These are phyloP conservation scores for Lophiostoma macrostomum DNA, from an alignment of 495 filamentous ascomycete genomes.

Conservation along the genomic window DNA sequence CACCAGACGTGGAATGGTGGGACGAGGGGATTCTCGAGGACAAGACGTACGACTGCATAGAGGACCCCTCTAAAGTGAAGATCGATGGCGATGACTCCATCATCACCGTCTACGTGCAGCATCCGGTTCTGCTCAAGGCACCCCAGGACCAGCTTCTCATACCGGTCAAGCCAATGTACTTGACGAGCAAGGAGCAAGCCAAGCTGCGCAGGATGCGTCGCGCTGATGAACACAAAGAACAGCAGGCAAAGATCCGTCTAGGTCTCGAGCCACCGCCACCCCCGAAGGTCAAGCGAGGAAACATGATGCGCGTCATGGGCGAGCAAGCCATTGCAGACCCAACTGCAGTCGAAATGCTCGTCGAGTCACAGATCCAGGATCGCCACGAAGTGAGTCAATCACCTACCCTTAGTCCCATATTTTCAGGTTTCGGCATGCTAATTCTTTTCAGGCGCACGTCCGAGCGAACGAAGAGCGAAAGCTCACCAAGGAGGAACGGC, in stretches of 20 bases:
- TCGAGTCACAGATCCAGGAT: slow-evolving; percentile 85
- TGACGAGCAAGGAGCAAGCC: slow-evolving; percentile 85
- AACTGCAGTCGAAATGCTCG: slow-evolving; percentile 91
- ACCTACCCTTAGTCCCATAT: too few relatives aligned
- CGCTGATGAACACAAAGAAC: slow-evolving; percentile 88
- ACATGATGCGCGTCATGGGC: slow-evolving; percentile 96
- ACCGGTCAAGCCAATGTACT: slow-evolving; percentile 81
- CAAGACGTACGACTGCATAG: slow-evolving; percentile 67
- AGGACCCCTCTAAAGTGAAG: slow-evolving; percentile 63
- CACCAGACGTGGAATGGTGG: slow-evolving; percentile 97
- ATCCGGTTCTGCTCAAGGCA: slow-evolving; percentile 87
- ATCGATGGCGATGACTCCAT: slow-evolving; percentile 76
- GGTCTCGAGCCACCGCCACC: slow-evolving; percentile 85
- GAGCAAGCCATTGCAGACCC: slow-evolving; percentile 97
- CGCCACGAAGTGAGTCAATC: too few relatives aligned
- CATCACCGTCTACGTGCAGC: slow-evolving; percentile 85
- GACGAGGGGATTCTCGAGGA: slow-evolving; percentile 81
- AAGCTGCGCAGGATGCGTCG: slow-evolving; percentile 88
- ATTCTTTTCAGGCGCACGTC: slow-evolving; percentile 74
- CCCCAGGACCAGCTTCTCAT: slow-evolving; percentile 82
- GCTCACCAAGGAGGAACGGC: slow-evolving; percentile 83
- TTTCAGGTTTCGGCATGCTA: too few relatives aligned
- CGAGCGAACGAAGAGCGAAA: slow-evolving; percentile 80
- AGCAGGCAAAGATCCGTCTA: slow-evolving; percentile 90
- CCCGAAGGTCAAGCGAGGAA: slow-evolving; percentile 92